Evolutionary conservation across 257 asterid genomes (phyloP).

Genomic region (Scutellaria galericulata): DNA sequence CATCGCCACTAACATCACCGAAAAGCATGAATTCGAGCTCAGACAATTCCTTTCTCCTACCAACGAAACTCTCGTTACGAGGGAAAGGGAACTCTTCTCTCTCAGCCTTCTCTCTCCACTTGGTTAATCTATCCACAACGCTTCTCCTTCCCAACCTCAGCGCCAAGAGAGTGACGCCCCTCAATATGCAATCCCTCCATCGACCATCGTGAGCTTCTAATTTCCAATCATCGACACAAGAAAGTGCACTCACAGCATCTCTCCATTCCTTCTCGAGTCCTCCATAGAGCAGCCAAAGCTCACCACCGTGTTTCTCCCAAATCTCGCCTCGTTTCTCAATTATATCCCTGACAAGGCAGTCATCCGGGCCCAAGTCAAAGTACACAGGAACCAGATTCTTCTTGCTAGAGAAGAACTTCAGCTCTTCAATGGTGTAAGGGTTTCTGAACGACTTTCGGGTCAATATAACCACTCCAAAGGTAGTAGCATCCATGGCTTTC

Average conservation of each 20-base stretch:
- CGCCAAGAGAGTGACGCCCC: slow-evolving; percentile 85
- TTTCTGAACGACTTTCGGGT: slow-evolving; percentile 81
- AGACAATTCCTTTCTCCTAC: slow-evolving; percentile 75
- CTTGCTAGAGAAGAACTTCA: slow-evolving; percentile 81
- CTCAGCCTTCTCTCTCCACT: slow-evolving; percentile 85
- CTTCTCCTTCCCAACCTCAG: slow-evolving; percentile 89
- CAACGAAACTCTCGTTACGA: slow-evolving; percentile 77
- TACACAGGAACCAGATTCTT: slow-evolving; percentile 88
- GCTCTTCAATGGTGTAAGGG: slow-evolving; percentile 82
- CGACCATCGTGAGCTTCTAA: slow-evolving; percentile 82
- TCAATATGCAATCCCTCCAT: slow-evolving; percentile 92
- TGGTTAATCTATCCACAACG: slow-evolving; percentile 69
- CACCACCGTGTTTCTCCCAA: slow-evolving; percentile 95
- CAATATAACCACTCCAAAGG: slow-evolving; percentile 80
- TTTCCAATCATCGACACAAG: slow-evolving; percentile 89
- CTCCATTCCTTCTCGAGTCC: slow-evolving; percentile 94
- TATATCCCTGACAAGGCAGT: slow-evolving; percentile 84
- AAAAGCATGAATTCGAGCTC: slow-evolving; percentile 86
- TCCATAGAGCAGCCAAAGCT: slow-evolving; percentile 81
- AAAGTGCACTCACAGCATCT: slow-evolving; percentile 71
- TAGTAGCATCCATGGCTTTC: slow-evolving; percentile 73
- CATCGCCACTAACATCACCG: slow-evolving; percentile 75
- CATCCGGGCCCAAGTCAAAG: slow-evolving; percentile 83
- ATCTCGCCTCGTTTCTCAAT: slow-evolving; percentile 86
- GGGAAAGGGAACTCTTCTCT: slow-evolving; percentile 83